Evolutionary conservation across 352 stramenopile species (phyloP).

Genomic region (Peronospora destructor): DNA sequence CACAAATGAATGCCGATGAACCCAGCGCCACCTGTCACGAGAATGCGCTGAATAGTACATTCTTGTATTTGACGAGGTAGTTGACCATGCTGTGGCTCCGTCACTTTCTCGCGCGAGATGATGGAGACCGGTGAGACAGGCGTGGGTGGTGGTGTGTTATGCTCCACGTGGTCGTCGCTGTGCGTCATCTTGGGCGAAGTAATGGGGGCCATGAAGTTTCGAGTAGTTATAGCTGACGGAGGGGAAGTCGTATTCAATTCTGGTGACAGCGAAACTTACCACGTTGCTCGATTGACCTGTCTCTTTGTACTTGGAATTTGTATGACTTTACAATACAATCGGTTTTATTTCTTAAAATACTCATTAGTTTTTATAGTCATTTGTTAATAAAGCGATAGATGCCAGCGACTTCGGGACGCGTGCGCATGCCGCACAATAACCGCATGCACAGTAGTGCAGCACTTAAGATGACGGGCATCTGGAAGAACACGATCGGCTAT

Average conservation of each 20-base stretch:
- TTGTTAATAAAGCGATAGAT: conserved; percentile 16
- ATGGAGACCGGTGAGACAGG: conserved; percentile 16
- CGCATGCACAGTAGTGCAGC: conserved; percentile 90
- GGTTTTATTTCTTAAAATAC: background rate
- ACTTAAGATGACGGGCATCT: conserved; percentile 95
- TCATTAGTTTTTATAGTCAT: conserved; percentile 2
- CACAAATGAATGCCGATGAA: conserved; percentile 93
- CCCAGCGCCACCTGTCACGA: conserved; percentile 92
- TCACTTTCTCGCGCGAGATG: conserved; percentile 9
- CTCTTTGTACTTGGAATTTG: too few relatives aligned
- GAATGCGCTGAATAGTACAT: conserved; percentile 86
- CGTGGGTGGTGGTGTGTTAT: background rate
- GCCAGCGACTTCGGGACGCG: conserved; percentile 79
- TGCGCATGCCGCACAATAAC: conserved; percentile 97
- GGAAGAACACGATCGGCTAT: conserved; percentile 95
- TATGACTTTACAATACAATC: too few relatives aligned
- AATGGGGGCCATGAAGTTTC: conserved; percentile 22
- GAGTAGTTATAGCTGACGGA: conserved; percentile 1
- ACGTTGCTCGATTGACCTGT: too few relatives aligned
- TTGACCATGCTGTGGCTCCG: conserved; percentile 11
- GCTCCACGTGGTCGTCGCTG: conserved; percentile 11
- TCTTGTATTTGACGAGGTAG: conserved; percentile 30
- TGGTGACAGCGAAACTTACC: too few relatives aligned
- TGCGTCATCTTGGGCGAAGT: conserved; percentile 21
- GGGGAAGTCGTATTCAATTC: conserved; percentile 12